Base-by-base conservation (phyloP, 2,329 filamentous ascomycete genomes). In the Aspergillus clavatus region DNA sequence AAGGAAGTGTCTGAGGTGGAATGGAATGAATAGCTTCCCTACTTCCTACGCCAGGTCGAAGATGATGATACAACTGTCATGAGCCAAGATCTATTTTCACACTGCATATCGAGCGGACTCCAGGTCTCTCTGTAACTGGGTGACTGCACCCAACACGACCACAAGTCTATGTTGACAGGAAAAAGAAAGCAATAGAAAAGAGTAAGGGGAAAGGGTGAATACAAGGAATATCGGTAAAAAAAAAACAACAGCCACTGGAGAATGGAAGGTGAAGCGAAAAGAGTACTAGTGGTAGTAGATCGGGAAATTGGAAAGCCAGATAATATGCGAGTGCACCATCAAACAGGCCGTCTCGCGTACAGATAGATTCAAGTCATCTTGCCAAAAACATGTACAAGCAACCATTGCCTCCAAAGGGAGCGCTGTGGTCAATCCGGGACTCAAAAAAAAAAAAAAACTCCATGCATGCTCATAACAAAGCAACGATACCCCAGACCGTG, bases 351-450 rank as follows among this genome's bases (percentile, higher is more conserved):
- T 45, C 49, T 46, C 45, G 46, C 40, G 28, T 45, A 47, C 45
- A 56, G 42, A 55, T 51, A 36, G 42, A 28, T 33, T 16, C n/a
- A 21, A 43, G 42, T 46, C 40, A 59, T 52, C 45, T 53, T 48
- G 47, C 47, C 54, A 52, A 57, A n/a, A 55, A 54, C 45, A 57
- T 57, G 53, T 57, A 55, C 53, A 56, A 53, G 47, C 38, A 53
- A 45, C 43, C 50, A 50, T 29, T 40, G 47, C 50, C 49, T 50
- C 37, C 36, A 46, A 37, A 43, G 43, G n/a, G 51, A 55, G 52
- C 53, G 45, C 46, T 53, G 40, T 45, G 42, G 48, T 53, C 38
- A 55, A 59, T 54, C 51, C 56, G 46, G 48, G 45, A 50, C 36
- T 50, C 53, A 47, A 46, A 33, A 41, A 38, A n/a, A n/a, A n/a